These are phyloP conservation scores for Chrysosporium queenslandicum DNA, from an alignment of 2,329 filamentous ascomycete species.

Conservation along the genomic window DNA sequence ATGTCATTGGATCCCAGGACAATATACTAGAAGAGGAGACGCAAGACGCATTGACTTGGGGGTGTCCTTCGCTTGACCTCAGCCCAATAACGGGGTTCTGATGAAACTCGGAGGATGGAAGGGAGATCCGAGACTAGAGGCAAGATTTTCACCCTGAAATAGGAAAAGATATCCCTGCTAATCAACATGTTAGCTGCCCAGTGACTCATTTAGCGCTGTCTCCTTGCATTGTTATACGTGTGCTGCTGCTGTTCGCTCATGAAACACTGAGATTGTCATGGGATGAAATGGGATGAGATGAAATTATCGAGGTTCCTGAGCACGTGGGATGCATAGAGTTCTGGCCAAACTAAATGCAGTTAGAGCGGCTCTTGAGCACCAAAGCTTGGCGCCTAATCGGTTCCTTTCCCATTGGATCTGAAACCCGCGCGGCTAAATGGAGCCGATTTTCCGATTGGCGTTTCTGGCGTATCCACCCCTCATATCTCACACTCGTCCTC, in stretches of 20 bases:
- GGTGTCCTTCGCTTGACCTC: background rate
- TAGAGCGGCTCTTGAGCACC: background rate
- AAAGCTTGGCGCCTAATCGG: slow-evolving; percentile 6
- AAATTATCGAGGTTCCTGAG: background rate
- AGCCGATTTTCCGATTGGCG: background rate
- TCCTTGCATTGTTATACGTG: background rate
- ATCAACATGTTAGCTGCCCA: too few relatives aligned
- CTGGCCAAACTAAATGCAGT: background rate
- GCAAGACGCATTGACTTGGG: background rate
- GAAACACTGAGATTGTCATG: too few relatives aligned
- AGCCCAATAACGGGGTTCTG: background rate
- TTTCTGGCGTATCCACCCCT: background rate
- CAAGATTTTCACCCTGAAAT: background rate
- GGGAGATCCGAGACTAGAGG: background rate
- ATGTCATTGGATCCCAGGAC: background rate
- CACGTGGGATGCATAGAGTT: background rate
- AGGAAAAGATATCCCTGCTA: slow-evolving; percentile 5
- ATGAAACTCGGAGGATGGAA: background rate
- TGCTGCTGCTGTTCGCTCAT: background rate
- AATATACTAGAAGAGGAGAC: background rate
- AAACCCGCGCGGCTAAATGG: slow-evolving; percentile 1
- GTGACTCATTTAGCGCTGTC: background rate
- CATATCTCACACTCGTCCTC: too few relatives aligned
- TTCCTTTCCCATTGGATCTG: background rate
- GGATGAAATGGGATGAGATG: background rate